Conservation (phyloP, 2,329 filamentous ascomycete species). For the Lecanosticta acicola region DNA sequence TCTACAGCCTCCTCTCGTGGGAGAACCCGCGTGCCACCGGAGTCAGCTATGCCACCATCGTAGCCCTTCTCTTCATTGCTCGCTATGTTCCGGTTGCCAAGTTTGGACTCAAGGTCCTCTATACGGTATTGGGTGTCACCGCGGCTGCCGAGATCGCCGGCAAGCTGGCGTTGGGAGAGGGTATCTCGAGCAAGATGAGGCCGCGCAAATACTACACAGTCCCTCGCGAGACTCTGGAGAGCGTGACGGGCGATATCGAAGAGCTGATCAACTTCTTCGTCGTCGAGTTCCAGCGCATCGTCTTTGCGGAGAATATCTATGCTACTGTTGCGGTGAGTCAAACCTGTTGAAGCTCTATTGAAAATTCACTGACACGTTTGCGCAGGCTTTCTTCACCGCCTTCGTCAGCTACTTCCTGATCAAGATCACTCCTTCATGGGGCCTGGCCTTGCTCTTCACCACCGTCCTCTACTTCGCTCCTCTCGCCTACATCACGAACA, state of each 20-base stretch:
- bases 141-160: conserved; percentile 54
- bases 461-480: conserved; percentile 54
- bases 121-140: conserved; percentile 54
- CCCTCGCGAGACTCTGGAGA: conserved; percentile 58
- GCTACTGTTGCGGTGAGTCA: conserved; percentile 54
- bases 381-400: conserved; percentile 54
- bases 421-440: conserved; percentile 62
- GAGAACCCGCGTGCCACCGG: conserved; percentile 60
- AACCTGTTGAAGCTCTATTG: background rate
- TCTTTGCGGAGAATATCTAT: conserved; percentile 61
- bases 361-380: conserved; percentile 17
- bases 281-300: conserved; percentile 60
- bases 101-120: conserved; percentile 56
- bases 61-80: conserved; percentile 56
- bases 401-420: conserved; percentile 60
- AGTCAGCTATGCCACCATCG: conserved; percentile 52
- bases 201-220: conserved; percentile 62
- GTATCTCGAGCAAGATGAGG: conserved; percentile 56
- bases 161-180: conserved; percentile 51
- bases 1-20: conserved; percentile 63
- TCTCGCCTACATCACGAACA: conserved; percentile 60
- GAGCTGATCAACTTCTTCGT: conserved; percentile 64
- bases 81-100: conserved; percentile 59
- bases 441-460: conserved; percentile 53
- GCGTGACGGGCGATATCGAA: conserved; percentile 55